These are phyloP conservation scores for Amanita molliuscula DNA, from an alignment of 768 basidiomycete species.

Conservation along the genomic window DNA sequence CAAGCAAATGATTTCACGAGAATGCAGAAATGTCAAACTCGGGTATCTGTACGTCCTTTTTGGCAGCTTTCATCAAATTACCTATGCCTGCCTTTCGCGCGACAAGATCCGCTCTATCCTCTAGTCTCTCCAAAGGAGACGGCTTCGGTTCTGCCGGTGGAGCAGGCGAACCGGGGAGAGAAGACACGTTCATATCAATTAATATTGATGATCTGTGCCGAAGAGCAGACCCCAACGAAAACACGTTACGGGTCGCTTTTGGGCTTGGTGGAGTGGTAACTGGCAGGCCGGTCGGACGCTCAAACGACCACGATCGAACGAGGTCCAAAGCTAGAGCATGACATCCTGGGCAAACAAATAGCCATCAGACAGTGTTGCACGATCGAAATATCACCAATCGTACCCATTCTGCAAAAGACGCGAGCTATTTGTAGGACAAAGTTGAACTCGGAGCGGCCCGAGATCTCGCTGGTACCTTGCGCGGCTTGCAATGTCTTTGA, in stretches of 20 bases:
- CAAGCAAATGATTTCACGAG: constrained; percentile 25
- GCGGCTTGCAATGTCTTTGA: constrained; percentile 88
- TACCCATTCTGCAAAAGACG: constrained; percentile 93
- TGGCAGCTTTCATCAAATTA: constrained; percentile 83
- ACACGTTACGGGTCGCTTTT: constrained; percentile 29
- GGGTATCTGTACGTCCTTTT: constrained; percentile 74
- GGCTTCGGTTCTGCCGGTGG: constrained; percentile 10
- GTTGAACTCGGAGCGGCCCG: constrained; percentile 82
- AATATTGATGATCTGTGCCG: constrained; percentile 66
- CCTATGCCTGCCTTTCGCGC: constrained; percentile 70
- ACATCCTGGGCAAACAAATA: constrained; percentile 48
- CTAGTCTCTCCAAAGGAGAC: constrained; percentile 24
- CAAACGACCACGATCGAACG: constrained; percentile 86
- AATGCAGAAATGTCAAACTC: constrained; percentile 87
- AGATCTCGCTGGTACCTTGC: constrained; percentile 87
- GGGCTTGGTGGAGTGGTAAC: constrained; percentile 29
- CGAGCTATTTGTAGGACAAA: constrained; percentile 93
- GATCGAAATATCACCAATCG: constrained; percentile 12
- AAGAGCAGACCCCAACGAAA: constrained; percentile 39
- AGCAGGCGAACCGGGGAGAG: constrained; percentile 44
- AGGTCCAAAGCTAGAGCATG: constrained; percentile 88
- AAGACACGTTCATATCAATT: constrained; percentile 81
- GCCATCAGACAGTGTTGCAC: neutral
- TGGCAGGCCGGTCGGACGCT: constrained; percentile 42
- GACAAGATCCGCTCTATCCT: constrained; percentile 48